A percentile compares a stretch with the other conserved stretches of the same genome.
Evolutionary conservation across 768 basidiomycete species (phyloP).

Genomic region (Cantharellus anzutake): DNA sequence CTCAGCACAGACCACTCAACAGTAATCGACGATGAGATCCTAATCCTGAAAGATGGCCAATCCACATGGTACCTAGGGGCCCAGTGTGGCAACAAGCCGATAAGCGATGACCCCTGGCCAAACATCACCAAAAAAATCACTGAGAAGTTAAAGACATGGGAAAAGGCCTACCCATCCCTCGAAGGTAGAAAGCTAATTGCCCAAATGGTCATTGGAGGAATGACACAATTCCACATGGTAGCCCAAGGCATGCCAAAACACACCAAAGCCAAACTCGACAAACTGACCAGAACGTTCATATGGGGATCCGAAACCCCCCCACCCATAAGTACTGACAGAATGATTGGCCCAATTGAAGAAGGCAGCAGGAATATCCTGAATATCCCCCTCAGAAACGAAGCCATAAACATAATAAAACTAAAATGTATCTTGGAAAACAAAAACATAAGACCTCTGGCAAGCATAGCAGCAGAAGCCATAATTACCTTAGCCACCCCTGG

Average conservation of each 20-base stretch:
- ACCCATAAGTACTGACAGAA: neutral
- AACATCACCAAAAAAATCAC: constrained; percentile 7
- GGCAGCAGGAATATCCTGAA: neutral
- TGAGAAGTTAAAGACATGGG: neutral
- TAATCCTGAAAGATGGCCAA: constrained; percentile 7
- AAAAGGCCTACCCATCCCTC: neutral
- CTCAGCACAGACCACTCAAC: neutral
- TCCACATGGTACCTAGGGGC: constrained; percentile 9
- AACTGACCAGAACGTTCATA: neutral
- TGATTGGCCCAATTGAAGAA: neutral
- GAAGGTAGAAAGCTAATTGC: constrained; percentile 1
- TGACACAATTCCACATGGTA: neutral
- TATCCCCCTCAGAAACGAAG: too few relatives aligned
- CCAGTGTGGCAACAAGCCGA: constrained; percentile 10
- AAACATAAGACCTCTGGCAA: too few relatives aligned
- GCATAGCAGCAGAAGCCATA: too few relatives aligned
- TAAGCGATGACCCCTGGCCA: constrained; percentile 3
- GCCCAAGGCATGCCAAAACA: neutral
- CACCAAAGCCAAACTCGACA: neutral
- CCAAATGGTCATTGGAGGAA: neutral
- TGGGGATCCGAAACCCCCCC: neutral
- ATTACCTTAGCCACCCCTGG: too few relatives aligned
- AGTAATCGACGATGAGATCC: neutral
- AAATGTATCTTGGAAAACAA: too few relatives aligned
- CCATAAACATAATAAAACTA: too few relatives aligned